Evolutionary conservation across 208 protist genomes (phyloP).

Genomic region (Crithidia mellificae): DNA sequence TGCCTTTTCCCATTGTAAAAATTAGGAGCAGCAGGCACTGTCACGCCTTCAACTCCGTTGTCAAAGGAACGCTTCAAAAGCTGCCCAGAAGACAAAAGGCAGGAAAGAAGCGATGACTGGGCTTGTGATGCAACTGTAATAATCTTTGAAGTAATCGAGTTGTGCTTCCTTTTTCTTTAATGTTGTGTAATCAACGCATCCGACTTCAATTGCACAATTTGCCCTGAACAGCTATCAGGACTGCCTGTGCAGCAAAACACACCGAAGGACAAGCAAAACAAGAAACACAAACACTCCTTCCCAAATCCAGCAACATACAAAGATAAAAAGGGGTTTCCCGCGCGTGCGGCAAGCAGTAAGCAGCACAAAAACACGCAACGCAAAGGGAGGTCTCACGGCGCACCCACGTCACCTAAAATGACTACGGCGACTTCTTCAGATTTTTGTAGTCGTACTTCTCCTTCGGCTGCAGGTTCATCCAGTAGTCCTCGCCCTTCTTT

Average conservation of each 20-base stretch:
- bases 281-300: neutral
- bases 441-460: slow-evolving; percentile 92
- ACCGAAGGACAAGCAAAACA: neutral
- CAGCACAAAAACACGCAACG: too few relatives aligned
- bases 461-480: slow-evolving; percentile 90
- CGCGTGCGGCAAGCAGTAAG: too few relatives aligned
- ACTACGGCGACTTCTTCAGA: slow-evolving; percentile 85
- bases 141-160: too few relatives aligned
- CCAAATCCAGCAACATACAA: too few relatives aligned
- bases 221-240: neutral
- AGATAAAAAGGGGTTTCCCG: too few relatives aligned
- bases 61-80: too few relatives aligned
- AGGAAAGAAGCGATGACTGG: too few relatives aligned
- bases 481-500: slow-evolving; percentile 93
- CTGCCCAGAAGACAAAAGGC: too few relatives aligned
- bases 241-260: neutral
- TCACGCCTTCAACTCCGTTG: too few relatives aligned
- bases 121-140: too few relatives aligned
- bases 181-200: neutral
- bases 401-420: neutral
- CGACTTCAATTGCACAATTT: neutral
- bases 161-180: neutral
- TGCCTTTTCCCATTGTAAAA: too few relatives aligned
- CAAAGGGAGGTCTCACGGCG: neutral
- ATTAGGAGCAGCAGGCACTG: too few relatives aligned